Percentiles rank a stretch among this genome's conserved stretches.
Evolutionary conservation across 2,329 filamentous ascomycete species (phyloP).

Genomic region (Plectosphaerella sp.): DNA sequence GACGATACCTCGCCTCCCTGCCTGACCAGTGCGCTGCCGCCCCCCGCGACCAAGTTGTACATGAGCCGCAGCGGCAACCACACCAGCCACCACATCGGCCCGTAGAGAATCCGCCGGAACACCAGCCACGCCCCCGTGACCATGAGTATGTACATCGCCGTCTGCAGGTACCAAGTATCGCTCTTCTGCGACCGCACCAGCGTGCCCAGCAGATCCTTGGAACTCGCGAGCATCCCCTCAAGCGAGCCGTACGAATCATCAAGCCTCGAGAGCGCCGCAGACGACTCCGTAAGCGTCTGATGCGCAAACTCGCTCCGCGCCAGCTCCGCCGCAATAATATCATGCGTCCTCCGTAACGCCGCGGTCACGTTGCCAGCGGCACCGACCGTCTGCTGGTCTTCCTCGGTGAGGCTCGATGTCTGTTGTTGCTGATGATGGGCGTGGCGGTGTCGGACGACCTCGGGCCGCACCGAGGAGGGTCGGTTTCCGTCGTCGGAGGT

Average conservation of each 20-base stretch:
- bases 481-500: constrained; percentile 14
- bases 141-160: constrained; percentile 76
- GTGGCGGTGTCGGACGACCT: constrained; percentile 18
- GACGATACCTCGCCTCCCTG: constrained; percentile 15
- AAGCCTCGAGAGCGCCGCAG: constrained; percentile 74
- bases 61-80: constrained; percentile 73
- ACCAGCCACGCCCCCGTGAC: constrained; percentile 79
- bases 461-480: constrained; percentile 10
- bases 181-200: constrained; percentile 86
- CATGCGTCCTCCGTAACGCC: constrained; percentile 79
- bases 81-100: constrained; percentile 84
- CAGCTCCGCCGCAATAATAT: constrained; percentile 80
- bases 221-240: constrained; percentile 70
- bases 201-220: constrained; percentile 70
- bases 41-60: constrained; percentile 53
- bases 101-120: constrained; percentile 80
- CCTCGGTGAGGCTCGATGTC: constrained; percentile 43
- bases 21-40: constrained; percentile 47
- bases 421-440: constrained; percentile 26
- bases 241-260: constrained; percentile 77
- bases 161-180: constrained; percentile 96
- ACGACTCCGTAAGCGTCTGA: constrained; percentile 80
- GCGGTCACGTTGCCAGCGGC: constrained; percentile 81
- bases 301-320: constrained; percentile 84
- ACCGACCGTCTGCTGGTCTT: constrained; percentile 68